Base-by-base conservation (phyloP, 2,329 filamentous ascomycete species). In the Rosellinia necatrix region DNA sequence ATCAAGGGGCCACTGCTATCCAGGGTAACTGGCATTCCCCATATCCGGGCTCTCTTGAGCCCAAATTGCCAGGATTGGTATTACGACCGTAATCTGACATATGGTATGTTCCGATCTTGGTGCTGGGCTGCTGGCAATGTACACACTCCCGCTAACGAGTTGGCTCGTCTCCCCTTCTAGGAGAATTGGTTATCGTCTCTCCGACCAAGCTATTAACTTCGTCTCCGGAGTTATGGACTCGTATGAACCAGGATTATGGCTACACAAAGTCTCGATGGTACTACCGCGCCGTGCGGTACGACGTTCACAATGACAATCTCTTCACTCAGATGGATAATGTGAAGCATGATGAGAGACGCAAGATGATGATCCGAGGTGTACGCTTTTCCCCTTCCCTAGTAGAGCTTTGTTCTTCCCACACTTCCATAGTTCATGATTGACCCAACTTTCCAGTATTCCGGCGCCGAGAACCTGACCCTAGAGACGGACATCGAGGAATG, bases 301-400 rank as follows among this genome's bases (percentile, higher is more conserved):
- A 84, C 55, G 74, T 78, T 4, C 75, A 76, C 0, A 70, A 73
- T 4, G 78, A 84, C 62, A 83, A 80, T 51, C 71, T 84, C 29
- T 83, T 85, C 56, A 78, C 74, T 2, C 74, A 80, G 60, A 75
- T 75, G 4, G 72, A 83, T 54, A 78, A 77, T 37, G 73, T 72
- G 4, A 74, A 74, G 37, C 82, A 85, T 59, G 69, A 74, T 2
- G 59, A 62, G 15, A 64, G 78, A 30, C 71, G 77, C 17, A 77
- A 76, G 61, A 78, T 81, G 58, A 78, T 84, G 73, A 74, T 77
- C 3, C 72, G 78, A 1, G 82, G 79, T 1, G 81, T 80, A 71
- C 56, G 73, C 51, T 13, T 38, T 42, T 22, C n/a, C 13, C n/a
- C n/a, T n/a, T n/a, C n/a, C n/a, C n/a, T n/a, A n/a, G n/a, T n/a